Percentiles rank a stretch among this genome's conserved stretches.
Conservation (phyloP, 2,329 filamentous ascomycete genomes). For the Nemania sp. region DNA sequence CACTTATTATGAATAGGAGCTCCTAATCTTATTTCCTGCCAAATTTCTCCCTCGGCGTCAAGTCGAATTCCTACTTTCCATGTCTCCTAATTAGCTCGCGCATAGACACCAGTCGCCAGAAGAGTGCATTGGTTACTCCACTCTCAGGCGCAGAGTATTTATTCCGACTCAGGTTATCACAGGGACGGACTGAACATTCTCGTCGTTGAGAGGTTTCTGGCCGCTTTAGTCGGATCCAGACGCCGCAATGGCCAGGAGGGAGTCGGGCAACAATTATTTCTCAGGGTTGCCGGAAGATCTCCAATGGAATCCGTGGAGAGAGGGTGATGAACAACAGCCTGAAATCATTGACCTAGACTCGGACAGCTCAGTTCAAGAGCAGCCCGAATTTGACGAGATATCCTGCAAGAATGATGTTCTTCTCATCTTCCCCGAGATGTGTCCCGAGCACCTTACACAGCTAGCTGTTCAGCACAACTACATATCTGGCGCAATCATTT, state of each 20-base stretch:
- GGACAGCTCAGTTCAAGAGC: slow-evolving; percentile 3
- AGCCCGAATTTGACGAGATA: slow-evolving; percentile 7
- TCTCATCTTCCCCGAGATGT: slow-evolving; percentile 53
- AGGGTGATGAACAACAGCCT: background rate
- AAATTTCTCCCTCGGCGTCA: background rate
- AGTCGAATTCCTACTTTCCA: background rate
- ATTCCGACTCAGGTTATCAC: background rate
- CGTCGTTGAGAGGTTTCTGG: background rate
- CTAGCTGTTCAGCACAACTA: slow-evolving; percentile 38
- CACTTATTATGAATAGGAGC: background rate
- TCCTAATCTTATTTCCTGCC: no score
- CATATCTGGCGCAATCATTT: slow-evolving; percentile 42
- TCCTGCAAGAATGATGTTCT: slow-evolving; percentile 40
- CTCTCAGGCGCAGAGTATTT: background rate
- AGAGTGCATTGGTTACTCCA: background rate
- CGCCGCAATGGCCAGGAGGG: slow-evolving; percentile 4
- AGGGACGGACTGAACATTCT: background rate
- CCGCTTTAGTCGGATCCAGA: background rate
- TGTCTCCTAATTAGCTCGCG: background rate
- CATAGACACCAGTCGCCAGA: slow-evolving; percentile 1
- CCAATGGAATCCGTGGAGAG: background rate
- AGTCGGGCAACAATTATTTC: background rate
- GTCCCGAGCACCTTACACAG: slow-evolving; percentile 43
- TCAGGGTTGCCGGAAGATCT: background rate
- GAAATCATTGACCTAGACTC: slow-evolving; percentile 17